These are phyloP conservation scores for Cystofilobasidium capitatum DNA, from an alignment of 768 basidiomycete species.

Conservation along the genomic window DNA sequence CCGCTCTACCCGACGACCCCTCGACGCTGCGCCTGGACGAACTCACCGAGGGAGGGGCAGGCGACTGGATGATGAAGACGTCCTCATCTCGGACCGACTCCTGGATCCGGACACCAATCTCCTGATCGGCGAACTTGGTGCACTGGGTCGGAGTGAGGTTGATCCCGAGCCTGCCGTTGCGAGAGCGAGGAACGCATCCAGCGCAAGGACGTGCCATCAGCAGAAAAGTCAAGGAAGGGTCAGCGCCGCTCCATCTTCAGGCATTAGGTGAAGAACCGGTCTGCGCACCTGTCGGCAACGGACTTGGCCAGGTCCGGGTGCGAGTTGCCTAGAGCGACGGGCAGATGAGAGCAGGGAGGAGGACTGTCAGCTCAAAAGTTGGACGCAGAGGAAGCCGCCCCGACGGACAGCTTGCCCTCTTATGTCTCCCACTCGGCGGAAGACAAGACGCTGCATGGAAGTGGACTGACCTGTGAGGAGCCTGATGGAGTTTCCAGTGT, in stretches of 20 bases:
- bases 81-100: conserved; percentile 97
- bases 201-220: too few species aligned
- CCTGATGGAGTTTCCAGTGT: conserved; percentile 40
- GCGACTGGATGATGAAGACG: conserved; percentile 86
- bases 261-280: conserved; percentile 33
- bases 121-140: conserved; percentile 39
- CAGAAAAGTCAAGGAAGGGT: neutral
- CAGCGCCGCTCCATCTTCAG: neutral
- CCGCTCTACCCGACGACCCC: neutral
- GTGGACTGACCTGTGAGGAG: conserved; percentile 38
- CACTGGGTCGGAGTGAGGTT: conserved; percentile 24
- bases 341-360: neutral
- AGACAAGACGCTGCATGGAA: neutral
- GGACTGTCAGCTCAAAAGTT: neutral
- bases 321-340: conserved; percentile 95
- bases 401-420: neutral
- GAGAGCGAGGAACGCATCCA: too few species aligned
- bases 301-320: conserved; percentile 93
- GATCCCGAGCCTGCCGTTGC: conserved; percentile 23
- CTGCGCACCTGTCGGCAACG: conserved; percentile 92
- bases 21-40: conserved; percentile 29
- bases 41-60: conserved; percentile 60
- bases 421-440: too few species aligned
- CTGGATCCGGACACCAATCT: conserved; percentile 79
- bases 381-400: neutral